Evolutionary conservation across 176 grass and related monocot species (phyloP), one percentile per base, ranked within the genome.

Genomic region (Oryza officinalis): DNA sequence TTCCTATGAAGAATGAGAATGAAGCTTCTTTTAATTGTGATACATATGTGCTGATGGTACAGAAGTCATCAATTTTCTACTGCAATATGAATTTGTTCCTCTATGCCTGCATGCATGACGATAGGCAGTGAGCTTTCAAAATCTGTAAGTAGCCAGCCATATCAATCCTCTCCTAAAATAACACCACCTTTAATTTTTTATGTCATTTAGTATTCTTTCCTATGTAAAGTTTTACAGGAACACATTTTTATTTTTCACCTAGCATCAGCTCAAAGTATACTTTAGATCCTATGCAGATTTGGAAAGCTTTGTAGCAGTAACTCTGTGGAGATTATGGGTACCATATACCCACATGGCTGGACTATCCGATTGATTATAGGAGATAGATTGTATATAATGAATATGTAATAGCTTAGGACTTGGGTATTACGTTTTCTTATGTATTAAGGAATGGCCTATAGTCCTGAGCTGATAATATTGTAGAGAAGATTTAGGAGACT

Each of bases 71-170:
- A 77, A 61, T 75, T 93, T 83, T 84, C 73, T 98, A 54, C 82
- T 95, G 45, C 47, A 88, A 61, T 83, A 85, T 82, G 82, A 95
- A 94, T 69, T 90, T 74, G 87, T 95, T 81, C 91, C 92, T 72
- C 76, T 92, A 15, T 98, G 92, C 67, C 27, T 95, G 33, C 91
- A 74, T 17, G 89, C 67, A 98, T 98, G 92, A 80, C 87, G 72
- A 95, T 88, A 69, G 91, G 92, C 66, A 91, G 65, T 63, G 96
- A 98, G 72, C 76, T 93, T 68, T 93, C 89, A 28, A 93, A 95
- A 87, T 88, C 85, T 18, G 92, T 98, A 89, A 71, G 90, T 92
- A 37, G 18, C 59, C 63, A 64, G 20, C 63, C 27, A 83, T 40
- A 22, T 18, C 41, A 37, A 46, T 23, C 30, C 8, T 74, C 6